Evolutionary conservation across 2,329 filamentous ascomycete species (phyloP), one percentile per base, ranked within the genome.

Genomic region (Fonsecaea multimorphosa): DNA sequence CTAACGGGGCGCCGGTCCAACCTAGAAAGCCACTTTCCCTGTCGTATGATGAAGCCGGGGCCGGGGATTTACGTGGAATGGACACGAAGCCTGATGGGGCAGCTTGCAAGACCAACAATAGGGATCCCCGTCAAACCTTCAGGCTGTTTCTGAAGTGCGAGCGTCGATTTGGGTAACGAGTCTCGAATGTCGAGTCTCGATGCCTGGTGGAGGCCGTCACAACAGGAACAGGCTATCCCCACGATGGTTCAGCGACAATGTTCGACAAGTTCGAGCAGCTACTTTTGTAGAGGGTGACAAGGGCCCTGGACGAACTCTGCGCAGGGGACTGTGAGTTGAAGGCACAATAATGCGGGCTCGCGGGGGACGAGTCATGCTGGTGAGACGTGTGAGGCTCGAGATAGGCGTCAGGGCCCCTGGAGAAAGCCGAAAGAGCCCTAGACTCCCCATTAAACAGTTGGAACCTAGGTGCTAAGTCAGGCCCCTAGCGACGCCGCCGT

Each of bases 1-100:
- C 44, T 49, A 49, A 49, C 44, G 44, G 44, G 44, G 22, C 44
- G 22, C 44, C 44, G 44, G 44, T 49, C 44, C 44, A 49, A 49
- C 44, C 44, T 2, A 27, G 44, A 49, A 24, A 49, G 44, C 44
- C 44, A 27, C 22, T 44, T 44, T 22, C 38, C 38, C 9, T 44
- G 38, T 19, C 9, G 38, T n/a, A 44, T 44, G 38, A 44, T 44
- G 38, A 44, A 44, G n/a, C 38, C 19, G 38, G 38, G 38, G 12
- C 5, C 16, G 5, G 16, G 19, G 44, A 49, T 49, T 49, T 49
- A 8, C 44, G 44, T 24, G 44, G 44, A 19, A 49, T 49, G 19
- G 44, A 24, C 22, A 6, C 11, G 32, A 34, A 4, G 29, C 3
- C 3, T 3, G 32, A 34, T 1, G 44, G 22, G 44, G 8, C n/a